These are phyloP conservation scores for Fusarium albidum DNA, from an alignment of 2,329 filamentous ascomycete species.

Conservation along the genomic window DNA sequence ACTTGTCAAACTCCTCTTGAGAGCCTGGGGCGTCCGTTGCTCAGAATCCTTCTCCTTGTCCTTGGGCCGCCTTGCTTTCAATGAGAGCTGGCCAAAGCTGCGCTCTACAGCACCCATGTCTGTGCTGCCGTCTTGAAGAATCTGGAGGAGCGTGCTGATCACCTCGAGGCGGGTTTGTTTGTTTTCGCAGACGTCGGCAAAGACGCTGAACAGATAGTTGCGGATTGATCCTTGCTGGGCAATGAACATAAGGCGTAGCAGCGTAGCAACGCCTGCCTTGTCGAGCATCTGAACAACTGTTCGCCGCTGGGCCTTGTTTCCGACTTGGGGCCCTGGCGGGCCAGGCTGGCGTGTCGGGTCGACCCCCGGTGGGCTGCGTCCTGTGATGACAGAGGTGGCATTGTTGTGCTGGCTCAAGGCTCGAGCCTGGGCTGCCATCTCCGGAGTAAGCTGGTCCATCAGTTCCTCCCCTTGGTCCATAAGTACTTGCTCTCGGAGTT, in stretches of 20 bases:
- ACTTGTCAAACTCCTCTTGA: conserved; percentile 78
- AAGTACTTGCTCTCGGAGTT: conserved; percentile 84
- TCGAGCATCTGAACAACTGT: conserved; percentile 96
- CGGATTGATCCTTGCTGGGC: conserved; percentile 89
- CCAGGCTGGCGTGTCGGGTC: conserved; percentile 30
- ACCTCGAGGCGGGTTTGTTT: conserved; percentile 95
- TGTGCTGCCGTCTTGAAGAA: conserved; percentile 93
- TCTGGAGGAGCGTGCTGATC: conserved; percentile 88
- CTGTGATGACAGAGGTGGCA: conserved; percentile 42
- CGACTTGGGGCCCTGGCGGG: conserved; percentile 51
- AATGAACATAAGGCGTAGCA: conserved; percentile 98
- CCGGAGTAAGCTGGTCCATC: conserved; percentile 82
- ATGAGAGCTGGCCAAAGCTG: conserved; percentile 91
- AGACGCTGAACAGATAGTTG: conserved; percentile 82
- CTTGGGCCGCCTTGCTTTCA: conserved; percentile 84
- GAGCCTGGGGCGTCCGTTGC: conserved; percentile 79
- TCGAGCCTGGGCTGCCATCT: conserved; percentile 86
- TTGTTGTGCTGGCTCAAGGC: conserved; percentile 61
- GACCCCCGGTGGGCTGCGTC: conserved; percentile 41
- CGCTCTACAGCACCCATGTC: conserved; percentile 94
- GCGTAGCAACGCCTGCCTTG: conserved; percentile 93
- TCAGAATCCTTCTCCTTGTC: conserved; percentile 67
- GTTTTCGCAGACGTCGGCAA: conserved; percentile 93
- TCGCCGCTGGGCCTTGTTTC: conserved; percentile 76
- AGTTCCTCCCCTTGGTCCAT: conserved; percentile 92